Evolutionary conservation across 768 basidiomycete genomes (phyloP), one percentile per base, ranked within the genome.

Genomic region (Dioszegia hungarica): DNA sequence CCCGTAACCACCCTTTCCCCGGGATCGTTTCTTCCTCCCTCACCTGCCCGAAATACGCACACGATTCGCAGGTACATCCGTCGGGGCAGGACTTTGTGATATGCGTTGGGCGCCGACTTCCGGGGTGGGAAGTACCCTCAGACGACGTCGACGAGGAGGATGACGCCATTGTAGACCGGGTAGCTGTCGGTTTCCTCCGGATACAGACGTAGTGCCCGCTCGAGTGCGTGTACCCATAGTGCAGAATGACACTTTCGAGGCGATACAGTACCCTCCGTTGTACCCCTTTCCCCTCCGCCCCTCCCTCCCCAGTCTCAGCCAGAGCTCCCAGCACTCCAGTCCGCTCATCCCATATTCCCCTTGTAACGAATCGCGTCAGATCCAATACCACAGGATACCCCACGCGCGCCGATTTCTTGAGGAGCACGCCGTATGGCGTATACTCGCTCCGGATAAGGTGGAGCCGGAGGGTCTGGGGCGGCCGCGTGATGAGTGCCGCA

Each of bases 141-240:
- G n/a, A n/a, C n/a, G n/a, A n/a, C n/a, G n/a, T n/a, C n/a, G n/a
- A n/a, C n/a, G n/a, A n/a, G n/a, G n/a, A n/a, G n/a, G n/a, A n/a
- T n/a, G n/a, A n/a, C 12, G 73, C 53, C 1, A 78, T 78, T 22
- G 76, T 64, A 2, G 77, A 0, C 20, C 19, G 12, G 22, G 9
- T 66, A 1, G 9, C 22, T 2, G 54, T 49, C 20, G 92, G 92
- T 75, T 87, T 89, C 44, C 93, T 81, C 15, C 95, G 82, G 72
- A 85, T 94, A 64, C 88, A 90, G 62, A 98, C 83, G 72, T 94
- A 99, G 72, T 99, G 94, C 5, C 94, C 94, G 70, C 88, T 93
- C 3, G 86, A 86, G 70, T 95, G 92, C 52, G 86, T 84, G 47
- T 70, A 75, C 14, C 94, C 94, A 70, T 86, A 94, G 75, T 98